These are phyloP conservation scores for Venturia effusa DNA, from an alignment of 2,329 filamentous ascomycete species.

Conservation along the genomic window DNA sequence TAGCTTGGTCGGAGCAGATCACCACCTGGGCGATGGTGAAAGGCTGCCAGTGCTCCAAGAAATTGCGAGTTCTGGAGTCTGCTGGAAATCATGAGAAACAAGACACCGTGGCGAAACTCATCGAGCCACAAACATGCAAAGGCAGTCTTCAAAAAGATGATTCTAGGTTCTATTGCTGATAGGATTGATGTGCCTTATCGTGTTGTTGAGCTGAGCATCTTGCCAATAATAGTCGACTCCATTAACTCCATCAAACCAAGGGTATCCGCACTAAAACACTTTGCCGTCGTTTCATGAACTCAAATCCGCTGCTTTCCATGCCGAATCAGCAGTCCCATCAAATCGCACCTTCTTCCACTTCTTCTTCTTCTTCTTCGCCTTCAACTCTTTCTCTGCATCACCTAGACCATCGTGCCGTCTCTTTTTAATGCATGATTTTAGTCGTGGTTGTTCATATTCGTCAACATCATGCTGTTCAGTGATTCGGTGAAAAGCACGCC, in stretches of 20 bases:
- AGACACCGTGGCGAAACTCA: no score
- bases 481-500: not conserved
- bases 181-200: not conserved
- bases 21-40: no score
- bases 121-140: no score
- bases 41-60: no score
- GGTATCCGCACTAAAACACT: slow-evolving; percentile 1
- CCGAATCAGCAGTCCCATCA: slow-evolving; percentile 1
- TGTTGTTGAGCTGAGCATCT: not conserved
- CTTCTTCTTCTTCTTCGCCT: not conserved
- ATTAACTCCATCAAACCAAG: not conserved
- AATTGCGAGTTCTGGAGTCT: no score
- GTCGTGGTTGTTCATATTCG: not conserved
- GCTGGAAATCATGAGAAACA: not conserved
- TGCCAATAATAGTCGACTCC: not conserved
- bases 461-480: not conserved
- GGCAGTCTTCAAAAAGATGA: not conserved
- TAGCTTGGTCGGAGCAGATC: not conserved
- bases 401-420: not conserved
- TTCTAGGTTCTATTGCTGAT: not conserved
- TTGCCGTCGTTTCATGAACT: not conserved
- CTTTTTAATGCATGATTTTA: not conserved
- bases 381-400: not conserved
- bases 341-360: slow-evolving; percentile 3
- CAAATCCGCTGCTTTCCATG: not conserved